Base-by-base conservation (phyloP, 2,329 filamentous ascomycete species). In the Epichloe typhina region DNA sequence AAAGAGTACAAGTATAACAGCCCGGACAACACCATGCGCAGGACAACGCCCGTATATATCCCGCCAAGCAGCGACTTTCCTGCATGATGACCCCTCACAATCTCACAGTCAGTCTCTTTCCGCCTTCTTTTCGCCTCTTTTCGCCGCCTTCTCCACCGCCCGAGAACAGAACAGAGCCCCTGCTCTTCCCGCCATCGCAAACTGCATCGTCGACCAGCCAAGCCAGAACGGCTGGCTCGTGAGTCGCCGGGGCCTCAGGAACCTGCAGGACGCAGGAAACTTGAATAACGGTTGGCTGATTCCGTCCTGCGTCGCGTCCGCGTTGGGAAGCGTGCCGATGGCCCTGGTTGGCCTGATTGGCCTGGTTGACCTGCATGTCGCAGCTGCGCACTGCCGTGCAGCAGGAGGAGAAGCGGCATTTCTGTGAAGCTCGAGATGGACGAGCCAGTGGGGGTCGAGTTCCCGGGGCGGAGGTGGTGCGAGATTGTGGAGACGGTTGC, bases 251-350 rank as follows among this genome's bases (percentile, higher is more conserved):
- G 33, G 19, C 15, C 26, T 19, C 13, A 21, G 33, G n/a, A 38
- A 46, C 31, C 44, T 46, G 44, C 44, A 46, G 31, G 31, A 46
- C 33, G 44, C 26, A 45, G 17, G 41, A 17, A 12, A 7, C 12
- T 19, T 15, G 31, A 31, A 13, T 3, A 4, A 42, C 4, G 47
- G 21, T 41, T 49, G 23, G 31, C 47, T 36, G 40, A 15, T 38
- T 9, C 21, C 13, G 9, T 13, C 26, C 15, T 40, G 47, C 49
- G 50, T 52, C 56, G 54, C 52, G 53, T 53, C 50, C 55, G 56
- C 57, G 54, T 55, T 49, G 43, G 48, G 17, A 49, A 45, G 50
- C 53, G 55, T 52, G 53, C 53, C 55, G 45, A 36, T 23, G 21
- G 33, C 46, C 19, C 46, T 51, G 52, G 49, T 53, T 58, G 53